A percentile compares a stretch with the other conserved stretches of the same genome.
phyloP scores from a whole-genome alignment of 2,329 filamentous ascomycete species.

The Iodosphaeria phyllophila region DNA sequence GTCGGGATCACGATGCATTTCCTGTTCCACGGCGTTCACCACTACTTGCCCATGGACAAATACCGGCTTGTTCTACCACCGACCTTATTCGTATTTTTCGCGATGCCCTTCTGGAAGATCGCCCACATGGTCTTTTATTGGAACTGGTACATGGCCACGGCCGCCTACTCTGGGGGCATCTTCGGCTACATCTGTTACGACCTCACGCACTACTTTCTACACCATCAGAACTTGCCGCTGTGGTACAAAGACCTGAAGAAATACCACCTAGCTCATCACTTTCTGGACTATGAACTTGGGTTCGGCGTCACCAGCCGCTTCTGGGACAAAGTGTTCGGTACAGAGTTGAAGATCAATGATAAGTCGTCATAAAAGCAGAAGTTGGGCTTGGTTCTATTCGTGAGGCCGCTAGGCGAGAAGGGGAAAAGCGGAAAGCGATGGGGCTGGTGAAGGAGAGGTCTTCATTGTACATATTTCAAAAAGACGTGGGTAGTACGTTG shows the following conservation, averaged over 20 bases:
- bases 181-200: constrained; percentile 97
- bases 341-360: constrained; percentile 40
- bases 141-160: constrained; percentile 66
- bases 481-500: no score
- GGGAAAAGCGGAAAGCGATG: no score
- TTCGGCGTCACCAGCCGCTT: constrained; percentile 94
- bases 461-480: no score
- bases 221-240: constrained; percentile 77
- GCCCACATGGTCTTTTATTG: constrained; percentile 68
- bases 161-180: constrained; percentile 74
- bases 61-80: constrained; percentile 96
- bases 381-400: no score
- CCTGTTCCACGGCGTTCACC: constrained; percentile 87
- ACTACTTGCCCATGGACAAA: constrained; percentile 98
- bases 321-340: constrained; percentile 89
- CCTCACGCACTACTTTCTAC: constrained; percentile 94
- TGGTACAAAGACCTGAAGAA: constrained; percentile 93
- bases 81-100: constrained; percentile 65
- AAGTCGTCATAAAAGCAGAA: constrained; percentile 13
- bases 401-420: no score
- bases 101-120: constrained; percentile 80
- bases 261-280: constrained; percentile 93
- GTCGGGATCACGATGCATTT: constrained; percentile 80
- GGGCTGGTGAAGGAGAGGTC: no score
- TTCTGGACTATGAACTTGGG: constrained; percentile 92